Percentiles rank a stretch among this genome's conserved stretches.
Evolutionary conservation across 1,139 yeast genomes (phyloP).

Genomic region (Yamadazyma kanchanaburiensis): DNA sequence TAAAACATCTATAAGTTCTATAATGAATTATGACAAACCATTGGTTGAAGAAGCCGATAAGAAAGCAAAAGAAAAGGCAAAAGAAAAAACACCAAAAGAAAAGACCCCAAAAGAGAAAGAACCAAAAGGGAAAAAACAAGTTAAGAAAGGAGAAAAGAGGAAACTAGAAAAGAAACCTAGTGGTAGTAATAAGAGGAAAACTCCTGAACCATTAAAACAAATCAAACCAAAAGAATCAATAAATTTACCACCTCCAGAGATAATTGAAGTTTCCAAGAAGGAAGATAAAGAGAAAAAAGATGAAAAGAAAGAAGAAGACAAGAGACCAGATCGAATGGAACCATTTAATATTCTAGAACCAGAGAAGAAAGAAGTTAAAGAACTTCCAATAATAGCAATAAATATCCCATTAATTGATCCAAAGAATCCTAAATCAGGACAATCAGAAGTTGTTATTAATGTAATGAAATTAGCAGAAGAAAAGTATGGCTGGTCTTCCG

Average conservation of each 20-base stretch:
- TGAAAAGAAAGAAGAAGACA: constrained; percentile 12
- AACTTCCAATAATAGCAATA: constrained; percentile 48
- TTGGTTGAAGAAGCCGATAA: constrained; percentile 8
- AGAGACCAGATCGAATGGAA: constrained; percentile 17
- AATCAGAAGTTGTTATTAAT: constrained; percentile 72
- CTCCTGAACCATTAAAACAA: constrained; percentile 11
- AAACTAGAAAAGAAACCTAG: constrained; percentile 14
- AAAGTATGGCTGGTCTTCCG: constrained; percentile 74
- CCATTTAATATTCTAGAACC: constrained; percentile 9
- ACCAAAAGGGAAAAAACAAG: constrained; percentile 6
- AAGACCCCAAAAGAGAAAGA: constrained; percentile 8
- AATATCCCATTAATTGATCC: constrained; percentile 56
- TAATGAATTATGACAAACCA: constrained; percentile 34
- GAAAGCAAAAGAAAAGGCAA: constrained; percentile 5
- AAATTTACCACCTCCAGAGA: constrained; percentile 13
- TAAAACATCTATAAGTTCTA: constrained; percentile 36
- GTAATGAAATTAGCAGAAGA: constrained; percentile 80
- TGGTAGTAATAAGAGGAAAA: constrained; percentile 12
- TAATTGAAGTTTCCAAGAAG: constrained; percentile 9
- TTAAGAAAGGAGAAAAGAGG: constrained; percentile 11
- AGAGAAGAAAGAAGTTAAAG: constrained; percentile 24
- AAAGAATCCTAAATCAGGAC: constrained; percentile 54
- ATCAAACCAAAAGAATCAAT: constrained; percentile 11
- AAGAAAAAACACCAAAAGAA: constrained; percentile 12
- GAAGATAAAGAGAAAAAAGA: constrained; percentile 9